These are phyloP conservation scores for Zopfia rhizophila DNA, from an alignment of 2,329 filamentous ascomycete species.

Conservation along the genomic window DNA sequence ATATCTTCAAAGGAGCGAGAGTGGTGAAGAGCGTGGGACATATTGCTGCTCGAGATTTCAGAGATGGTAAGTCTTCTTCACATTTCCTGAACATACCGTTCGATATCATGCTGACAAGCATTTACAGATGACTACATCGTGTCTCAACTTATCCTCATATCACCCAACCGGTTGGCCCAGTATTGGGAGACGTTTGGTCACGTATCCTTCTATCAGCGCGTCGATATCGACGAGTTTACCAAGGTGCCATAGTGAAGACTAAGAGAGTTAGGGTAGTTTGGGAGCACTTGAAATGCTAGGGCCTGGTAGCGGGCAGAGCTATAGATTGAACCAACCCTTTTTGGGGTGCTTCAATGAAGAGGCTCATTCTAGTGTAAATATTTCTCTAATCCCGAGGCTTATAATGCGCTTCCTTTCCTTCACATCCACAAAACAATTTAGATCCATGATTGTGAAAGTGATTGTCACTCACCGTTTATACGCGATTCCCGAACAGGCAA, in stretches of 20 bases:
- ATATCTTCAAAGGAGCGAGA: constrained; percentile 76
- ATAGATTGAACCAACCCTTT: too few relatives aligned
- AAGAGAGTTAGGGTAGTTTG: too few relatives aligned
- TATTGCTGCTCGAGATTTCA: constrained; percentile 78
- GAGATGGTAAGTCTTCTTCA: constrained; percentile 68
- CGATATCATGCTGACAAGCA: constrained; percentile 5
- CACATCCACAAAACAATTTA: too few relatives aligned
- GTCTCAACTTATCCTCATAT: constrained; percentile 81
- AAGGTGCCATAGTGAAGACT: constrained; percentile 18
- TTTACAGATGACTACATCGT: constrained; percentile 75
- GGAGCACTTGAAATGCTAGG: too few relatives aligned
- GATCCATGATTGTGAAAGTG: constrained; percentile 20
- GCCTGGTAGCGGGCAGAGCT: too few relatives aligned
- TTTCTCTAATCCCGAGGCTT: too few relatives aligned
- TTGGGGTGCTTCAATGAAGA: too few relatives aligned
- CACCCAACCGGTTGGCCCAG: constrained; percentile 79
- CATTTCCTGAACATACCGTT: constrained; percentile 5
- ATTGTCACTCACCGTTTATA: constrained; percentile 8
- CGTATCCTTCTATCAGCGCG: constrained; percentile 60
- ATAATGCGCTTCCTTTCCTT: too few relatives aligned
- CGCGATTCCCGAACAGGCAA: neutral
- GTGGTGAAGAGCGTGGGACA: constrained; percentile 81
- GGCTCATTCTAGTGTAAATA: too few relatives aligned
- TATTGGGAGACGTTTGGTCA: constrained; percentile 75
- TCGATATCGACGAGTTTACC: constrained; percentile 55